A percentile compares a stretch with the other conserved stretches of the same genome.
Evolutionary conservation across 306 rosid genomes (phyloP).

Genomic region (Castanea sativa): DNA sequence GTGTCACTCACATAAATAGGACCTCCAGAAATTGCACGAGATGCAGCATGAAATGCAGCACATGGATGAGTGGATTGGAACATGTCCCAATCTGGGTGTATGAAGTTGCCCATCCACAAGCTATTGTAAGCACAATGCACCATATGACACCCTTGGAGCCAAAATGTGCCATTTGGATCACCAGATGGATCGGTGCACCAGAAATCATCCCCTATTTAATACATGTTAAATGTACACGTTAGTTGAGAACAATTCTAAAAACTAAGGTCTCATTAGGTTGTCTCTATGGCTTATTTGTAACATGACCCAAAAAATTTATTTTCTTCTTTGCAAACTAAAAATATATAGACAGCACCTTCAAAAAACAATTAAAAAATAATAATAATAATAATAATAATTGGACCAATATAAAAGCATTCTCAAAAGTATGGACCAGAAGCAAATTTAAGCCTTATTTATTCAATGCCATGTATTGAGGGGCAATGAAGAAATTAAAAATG

Average conservation of each 20-base stretch:
- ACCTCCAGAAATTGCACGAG: constrained; percentile 94
- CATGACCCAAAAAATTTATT: no score
- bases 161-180: constrained; percentile 87
- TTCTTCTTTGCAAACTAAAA: no score
- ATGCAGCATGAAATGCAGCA: constrained; percentile 91
- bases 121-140: constrained; percentile 95
- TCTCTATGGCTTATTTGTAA: no score
- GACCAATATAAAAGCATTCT: no score
- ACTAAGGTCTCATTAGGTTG: not conserved
- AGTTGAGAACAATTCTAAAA: not conserved
- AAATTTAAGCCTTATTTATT: no score
- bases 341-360: no score
- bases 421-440: no score
- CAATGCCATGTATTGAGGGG: no score
- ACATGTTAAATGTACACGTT: not conserved
- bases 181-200: constrained; percentile 95
- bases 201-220: constrained; percentile 77
- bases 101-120: constrained; percentile 96
- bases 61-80: constrained; percentile 95
- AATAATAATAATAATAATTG: no score
- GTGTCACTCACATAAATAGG: constrained; percentile 84
- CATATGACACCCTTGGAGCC: constrained; percentile 99
- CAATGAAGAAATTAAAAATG: no score
- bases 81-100: constrained; percentile 99
- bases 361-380: no score